Percentiles rank a stretch among this genome's conserved stretches.
Conservation (phyloP, 768 basidiomycete species). For the Panaeolus cyanescens region DNA sequence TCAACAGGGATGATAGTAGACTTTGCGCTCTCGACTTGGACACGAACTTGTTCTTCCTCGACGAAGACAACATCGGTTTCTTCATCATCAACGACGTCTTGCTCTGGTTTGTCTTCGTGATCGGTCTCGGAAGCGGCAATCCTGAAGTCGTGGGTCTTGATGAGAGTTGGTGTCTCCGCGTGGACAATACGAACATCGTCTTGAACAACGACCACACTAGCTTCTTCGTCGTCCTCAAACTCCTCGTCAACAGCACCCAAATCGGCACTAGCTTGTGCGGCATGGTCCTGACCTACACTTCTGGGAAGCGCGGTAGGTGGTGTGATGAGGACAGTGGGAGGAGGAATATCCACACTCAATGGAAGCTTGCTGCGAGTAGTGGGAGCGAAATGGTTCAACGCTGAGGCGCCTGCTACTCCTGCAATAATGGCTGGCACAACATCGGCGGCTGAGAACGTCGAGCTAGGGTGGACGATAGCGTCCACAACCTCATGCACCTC, state of each 20-base stretch:
- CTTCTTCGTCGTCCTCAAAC: neutral
- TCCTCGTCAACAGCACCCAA: neutral
- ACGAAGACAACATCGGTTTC: neutral
- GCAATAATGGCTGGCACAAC: neutral
- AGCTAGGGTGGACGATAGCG: too few species aligned
- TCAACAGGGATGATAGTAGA: neutral
- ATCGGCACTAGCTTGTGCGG: neutral
- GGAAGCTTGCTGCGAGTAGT: neutral
- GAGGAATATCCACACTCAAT: neutral
- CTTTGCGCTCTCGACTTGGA: neutral
- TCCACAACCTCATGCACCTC: too few species aligned
- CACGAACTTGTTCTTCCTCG: neutral
- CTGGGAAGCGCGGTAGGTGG: neutral
- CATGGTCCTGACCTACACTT: neutral
- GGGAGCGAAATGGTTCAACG: neutral
- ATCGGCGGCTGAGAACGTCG: too few species aligned
- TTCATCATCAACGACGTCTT: neutral
- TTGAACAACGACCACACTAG: neutral
- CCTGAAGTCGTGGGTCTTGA: neutral
- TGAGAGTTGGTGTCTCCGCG: neutral
- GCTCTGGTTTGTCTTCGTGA: neutral
- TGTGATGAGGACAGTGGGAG: neutral
- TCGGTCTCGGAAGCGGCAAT: neutral
- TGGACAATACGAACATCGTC: neutral
- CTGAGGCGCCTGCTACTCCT: neutral